These are phyloP conservation scores for Takashimella koratensis DNA, from an alignment of 1,284 basidiomycete genomes.

Conservation along the genomic window DNA sequence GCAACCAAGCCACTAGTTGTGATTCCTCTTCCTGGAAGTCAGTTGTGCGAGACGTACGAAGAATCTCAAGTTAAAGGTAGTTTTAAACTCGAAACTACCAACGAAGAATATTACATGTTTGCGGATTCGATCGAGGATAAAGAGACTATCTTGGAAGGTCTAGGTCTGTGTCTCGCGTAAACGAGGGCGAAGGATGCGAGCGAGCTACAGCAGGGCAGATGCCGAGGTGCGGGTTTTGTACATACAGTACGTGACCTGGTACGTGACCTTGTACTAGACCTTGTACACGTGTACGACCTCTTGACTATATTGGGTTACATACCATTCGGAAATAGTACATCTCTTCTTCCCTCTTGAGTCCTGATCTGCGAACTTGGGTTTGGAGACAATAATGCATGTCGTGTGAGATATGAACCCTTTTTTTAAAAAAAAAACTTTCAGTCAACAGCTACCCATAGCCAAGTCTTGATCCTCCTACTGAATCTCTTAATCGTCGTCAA, in stretches of 20 bases:
- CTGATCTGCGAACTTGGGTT: too few species aligned
- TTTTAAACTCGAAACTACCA: slow-evolving; percentile 22
- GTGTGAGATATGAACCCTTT: too few species aligned
- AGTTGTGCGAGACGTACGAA: slow-evolving; percentile 34
- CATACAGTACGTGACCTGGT: too few species aligned
- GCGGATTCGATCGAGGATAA: slow-evolving; percentile 40
- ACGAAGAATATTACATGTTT: slow-evolving; percentile 38
- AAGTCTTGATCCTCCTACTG: background rate
- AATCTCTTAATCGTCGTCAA: slow-evolving; percentile 19
- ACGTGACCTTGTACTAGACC: too few species aligned
- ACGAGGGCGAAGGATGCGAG: too few species aligned
- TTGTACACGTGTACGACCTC: too few species aligned
- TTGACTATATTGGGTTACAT: too few species aligned
- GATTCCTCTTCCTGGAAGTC: background rate
- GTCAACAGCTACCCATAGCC: background rate
- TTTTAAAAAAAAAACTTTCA: background rate
- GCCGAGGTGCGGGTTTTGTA: too few species aligned
- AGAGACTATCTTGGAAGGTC: slow-evolving; percentile 34
- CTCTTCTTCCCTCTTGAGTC: too few species aligned
- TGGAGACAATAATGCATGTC: too few species aligned
- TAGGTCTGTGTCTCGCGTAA: background rate
- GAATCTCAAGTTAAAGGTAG: slow-evolving; percentile 43
- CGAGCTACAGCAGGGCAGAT: too few species aligned
- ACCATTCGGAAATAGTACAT: too few species aligned
- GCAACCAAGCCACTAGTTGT: background rate